Percentiles rank a stretch among this genome's conserved stretches.
Conservation (phyloP, 768 basidiomycete genomes). For the Agaricus subrufescens region DNA sequence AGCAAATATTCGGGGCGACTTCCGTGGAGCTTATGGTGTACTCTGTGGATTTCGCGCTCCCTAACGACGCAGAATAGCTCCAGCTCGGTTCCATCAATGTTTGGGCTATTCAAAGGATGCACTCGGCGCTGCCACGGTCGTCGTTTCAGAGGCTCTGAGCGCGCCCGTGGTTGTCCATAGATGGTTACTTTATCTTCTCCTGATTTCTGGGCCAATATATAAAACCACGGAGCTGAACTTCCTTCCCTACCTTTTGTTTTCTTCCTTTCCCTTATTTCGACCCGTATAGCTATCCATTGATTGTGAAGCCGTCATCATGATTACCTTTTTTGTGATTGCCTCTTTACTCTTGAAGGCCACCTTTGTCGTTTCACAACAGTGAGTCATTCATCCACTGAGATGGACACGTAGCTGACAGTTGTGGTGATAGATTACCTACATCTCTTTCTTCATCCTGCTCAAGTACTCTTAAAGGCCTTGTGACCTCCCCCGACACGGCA, state of each 20-base stretch:
- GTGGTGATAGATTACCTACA: slow-evolving; percentile 9
- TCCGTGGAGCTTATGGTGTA: not conserved
- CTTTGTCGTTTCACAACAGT: slow-evolving; percentile 40
- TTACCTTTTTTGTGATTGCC: slow-evolving; percentile 17
- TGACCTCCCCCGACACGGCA: slow-evolving; percentile 34
- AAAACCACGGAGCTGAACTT: no score
- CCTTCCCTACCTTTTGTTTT: no score
- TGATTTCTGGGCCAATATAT: no score
- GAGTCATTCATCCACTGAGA: slow-evolving; percentile 15
- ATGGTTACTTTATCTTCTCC: no score
- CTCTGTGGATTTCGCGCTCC: not conserved
- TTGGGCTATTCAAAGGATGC: not conserved
- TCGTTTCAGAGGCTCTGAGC: no score
- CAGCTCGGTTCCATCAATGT: not conserved
- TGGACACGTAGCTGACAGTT: not conserved
- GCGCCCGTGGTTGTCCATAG: no score
- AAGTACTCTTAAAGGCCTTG: slow-evolving; percentile 37
- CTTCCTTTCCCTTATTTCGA: no score
- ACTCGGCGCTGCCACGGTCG: not conserved
- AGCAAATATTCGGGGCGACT: not conserved
- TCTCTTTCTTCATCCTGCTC: slow-evolving; percentile 50
- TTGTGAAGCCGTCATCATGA: slow-evolving; percentile 8
- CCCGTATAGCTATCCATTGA: not conserved
- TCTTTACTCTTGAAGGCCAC: slow-evolving; percentile 20
- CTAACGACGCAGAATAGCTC: not conserved